phyloP scores from a whole-genome alignment of 163 green algal genomes.

The Scenedesmus sp. region DNA sequence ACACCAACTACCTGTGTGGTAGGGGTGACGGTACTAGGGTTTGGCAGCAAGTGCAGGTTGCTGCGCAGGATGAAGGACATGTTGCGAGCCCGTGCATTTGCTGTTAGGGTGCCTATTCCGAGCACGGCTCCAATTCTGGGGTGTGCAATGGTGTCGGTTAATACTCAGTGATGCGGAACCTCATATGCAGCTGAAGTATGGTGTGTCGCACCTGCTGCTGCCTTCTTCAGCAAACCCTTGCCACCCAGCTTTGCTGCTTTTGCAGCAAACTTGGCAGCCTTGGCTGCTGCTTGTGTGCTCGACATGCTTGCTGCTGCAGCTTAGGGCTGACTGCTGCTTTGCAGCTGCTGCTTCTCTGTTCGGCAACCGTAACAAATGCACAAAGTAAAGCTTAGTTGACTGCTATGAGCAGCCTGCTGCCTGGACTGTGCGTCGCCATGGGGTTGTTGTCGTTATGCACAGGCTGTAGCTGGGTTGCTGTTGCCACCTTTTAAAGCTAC shows the following conservation, averaged over 20 bases:
- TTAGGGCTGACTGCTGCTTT: neutral
- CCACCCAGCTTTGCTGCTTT: constrained; percentile 53
- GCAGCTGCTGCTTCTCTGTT: neutral
- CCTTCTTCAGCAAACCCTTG: constrained; percentile 50
- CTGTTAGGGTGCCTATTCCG: no score
- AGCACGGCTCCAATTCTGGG: no score
- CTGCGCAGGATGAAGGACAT: neutral
- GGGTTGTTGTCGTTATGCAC: neutral
- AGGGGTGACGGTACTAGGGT: neutral
- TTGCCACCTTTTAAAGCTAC: neutral
- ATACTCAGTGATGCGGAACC: neutral
- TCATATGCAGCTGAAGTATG: neutral
- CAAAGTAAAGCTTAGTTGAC: neutral
- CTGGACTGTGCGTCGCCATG: neutral
- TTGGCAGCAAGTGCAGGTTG: neutral
- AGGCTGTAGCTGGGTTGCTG: constrained; percentile 1
- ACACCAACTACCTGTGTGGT: no score
- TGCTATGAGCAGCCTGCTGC: neutral
- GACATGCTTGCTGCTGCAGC: constrained; percentile 24
- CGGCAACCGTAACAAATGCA: neutral
- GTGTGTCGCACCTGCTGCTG: constrained; percentile 27
- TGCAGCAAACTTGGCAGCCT: constrained; percentile 28
- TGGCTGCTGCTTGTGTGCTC: neutral
- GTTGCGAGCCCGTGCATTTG: no score
- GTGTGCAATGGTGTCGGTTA: neutral